phyloP scores from a whole-genome alignment of 2,329 filamentous ascomycete species.

The Seiridium cupressi region DNA sequence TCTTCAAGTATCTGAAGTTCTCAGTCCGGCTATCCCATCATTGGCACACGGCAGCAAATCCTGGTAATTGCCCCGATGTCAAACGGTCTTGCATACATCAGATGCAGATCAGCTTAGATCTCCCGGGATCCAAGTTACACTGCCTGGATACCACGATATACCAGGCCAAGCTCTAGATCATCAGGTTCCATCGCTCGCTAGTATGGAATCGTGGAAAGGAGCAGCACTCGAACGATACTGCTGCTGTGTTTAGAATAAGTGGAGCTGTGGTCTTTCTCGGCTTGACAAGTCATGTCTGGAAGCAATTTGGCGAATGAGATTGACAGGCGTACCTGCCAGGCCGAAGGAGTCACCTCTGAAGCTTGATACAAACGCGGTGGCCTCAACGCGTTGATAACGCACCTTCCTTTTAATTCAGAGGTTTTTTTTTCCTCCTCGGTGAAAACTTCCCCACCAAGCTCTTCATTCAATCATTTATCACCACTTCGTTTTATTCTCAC shows the following conservation, averaged over 20 bases:
- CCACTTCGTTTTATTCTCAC: too few relatives aligned
- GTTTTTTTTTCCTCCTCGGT: neutral
- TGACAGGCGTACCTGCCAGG: neutral
- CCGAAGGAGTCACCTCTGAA: too few relatives aligned
- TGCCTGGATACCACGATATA: neutral
- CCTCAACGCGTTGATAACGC: too few relatives aligned
- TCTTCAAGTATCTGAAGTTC: neutral
- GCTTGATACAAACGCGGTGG: too few relatives aligned
- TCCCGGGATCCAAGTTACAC: neutral
- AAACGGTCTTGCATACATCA: conserved; percentile 5
- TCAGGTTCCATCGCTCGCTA: neutral
- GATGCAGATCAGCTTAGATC: neutral
- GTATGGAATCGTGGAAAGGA: neutral
- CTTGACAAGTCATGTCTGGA: neutral
- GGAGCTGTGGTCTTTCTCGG: neutral
- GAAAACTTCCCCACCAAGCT: neutral
- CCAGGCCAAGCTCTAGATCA: neutral
- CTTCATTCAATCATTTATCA: neutral
- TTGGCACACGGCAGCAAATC: neutral
- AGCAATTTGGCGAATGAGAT: neutral
- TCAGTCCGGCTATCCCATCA: neutral
- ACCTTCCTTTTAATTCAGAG: neutral
- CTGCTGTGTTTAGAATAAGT: neutral
- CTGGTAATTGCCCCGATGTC: conserved; percentile 1
- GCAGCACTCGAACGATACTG: neutral